These are phyloP conservation scores for Aspergillus sp. DNA, from an alignment of 2,329 filamentous ascomycete genomes.

Conservation along the genomic window DNA sequence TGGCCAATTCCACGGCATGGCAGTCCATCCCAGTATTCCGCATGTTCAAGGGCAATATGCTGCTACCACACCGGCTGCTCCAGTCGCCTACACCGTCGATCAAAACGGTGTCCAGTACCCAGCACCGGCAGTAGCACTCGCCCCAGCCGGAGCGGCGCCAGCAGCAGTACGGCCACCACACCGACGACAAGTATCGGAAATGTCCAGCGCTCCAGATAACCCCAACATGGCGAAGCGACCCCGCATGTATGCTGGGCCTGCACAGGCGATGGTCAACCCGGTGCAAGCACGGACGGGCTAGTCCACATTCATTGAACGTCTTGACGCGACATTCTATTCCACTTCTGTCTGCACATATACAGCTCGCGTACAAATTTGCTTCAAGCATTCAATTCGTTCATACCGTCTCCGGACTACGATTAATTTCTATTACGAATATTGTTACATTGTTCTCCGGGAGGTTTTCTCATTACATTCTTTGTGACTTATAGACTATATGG, in stretches of 20 bases:
- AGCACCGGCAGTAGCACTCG: conserved; percentile 28
- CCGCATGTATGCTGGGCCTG: conserved; percentile 47
- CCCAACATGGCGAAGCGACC: conserved; percentile 52
- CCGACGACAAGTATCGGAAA: conserved; percentile 55
- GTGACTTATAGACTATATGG: conserved; percentile 7
- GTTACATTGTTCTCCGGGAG: conserved; percentile 14
- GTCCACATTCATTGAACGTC: not conserved
- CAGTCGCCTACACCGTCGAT: conserved; percentile 32
- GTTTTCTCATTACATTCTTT: conserved; percentile 6
- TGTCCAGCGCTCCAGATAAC: conserved; percentile 48
- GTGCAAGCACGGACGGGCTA: conserved; percentile 41
- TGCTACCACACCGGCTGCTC: conserved; percentile 29
- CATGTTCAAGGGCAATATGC: conserved; percentile 38
- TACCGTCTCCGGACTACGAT: conserved; percentile 3
- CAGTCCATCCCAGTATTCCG: conserved; percentile 45
- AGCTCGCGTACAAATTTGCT: conserved; percentile 1
- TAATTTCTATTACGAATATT: conserved; percentile 2
- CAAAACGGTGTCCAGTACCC: conserved; percentile 36
- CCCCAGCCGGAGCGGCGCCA: conserved; percentile 17
- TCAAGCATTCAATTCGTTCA: no score
- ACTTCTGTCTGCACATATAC: not conserved
- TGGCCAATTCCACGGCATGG: conserved; percentile 51
- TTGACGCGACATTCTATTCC: not conserved
- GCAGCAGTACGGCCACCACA: conserved; percentile 35
- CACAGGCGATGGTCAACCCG: conserved; percentile 40